A percentile compares a stretch with the other conserved stretches of the same genome.
Conservation (phyloP, 225 moss, liverwort and hornwort species). For the Marchantia polymorpha region DNA sequence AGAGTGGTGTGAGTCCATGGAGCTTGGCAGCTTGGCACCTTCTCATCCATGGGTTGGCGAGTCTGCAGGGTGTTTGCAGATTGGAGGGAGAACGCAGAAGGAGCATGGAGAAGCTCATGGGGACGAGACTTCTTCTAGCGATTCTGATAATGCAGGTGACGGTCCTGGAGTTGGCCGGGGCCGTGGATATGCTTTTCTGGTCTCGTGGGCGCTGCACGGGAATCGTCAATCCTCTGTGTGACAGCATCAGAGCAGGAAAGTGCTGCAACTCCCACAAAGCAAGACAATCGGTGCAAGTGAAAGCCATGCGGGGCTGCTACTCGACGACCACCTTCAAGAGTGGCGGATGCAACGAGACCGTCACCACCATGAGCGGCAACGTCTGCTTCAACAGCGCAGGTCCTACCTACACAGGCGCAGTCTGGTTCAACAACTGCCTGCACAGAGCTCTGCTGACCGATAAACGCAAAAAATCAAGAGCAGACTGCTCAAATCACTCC, state of each 20-base stretch:
- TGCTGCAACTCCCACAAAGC: not conserved
- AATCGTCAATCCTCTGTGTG: not conserved
- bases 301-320: not conserved
- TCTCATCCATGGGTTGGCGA: not conserved
- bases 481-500: not conserved
- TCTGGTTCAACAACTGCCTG: not conserved
- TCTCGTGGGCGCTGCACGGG: not conserved
- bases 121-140: not conserved
- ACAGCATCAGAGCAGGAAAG: not conserved
- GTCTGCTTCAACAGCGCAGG: not conserved
- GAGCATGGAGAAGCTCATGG: not conserved
- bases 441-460: not conserved
- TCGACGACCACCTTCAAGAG: not conserved
- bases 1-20: not conserved
- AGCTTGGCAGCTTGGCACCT: not conserved
- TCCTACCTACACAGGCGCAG: not conserved
- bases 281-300: not conserved
- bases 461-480: not conserved
- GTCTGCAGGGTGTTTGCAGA: not conserved
- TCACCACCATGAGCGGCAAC: not conserved
- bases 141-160: not conserved
- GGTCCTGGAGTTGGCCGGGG: not conserved
- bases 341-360: not conserved
- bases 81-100: not conserved
- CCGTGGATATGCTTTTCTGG: slow-evolving; percentile 4